Evolutionary conservation across 169 alveolate genomes (phyloP).

Genomic region (Plasmodium gallinaceum): DNA sequence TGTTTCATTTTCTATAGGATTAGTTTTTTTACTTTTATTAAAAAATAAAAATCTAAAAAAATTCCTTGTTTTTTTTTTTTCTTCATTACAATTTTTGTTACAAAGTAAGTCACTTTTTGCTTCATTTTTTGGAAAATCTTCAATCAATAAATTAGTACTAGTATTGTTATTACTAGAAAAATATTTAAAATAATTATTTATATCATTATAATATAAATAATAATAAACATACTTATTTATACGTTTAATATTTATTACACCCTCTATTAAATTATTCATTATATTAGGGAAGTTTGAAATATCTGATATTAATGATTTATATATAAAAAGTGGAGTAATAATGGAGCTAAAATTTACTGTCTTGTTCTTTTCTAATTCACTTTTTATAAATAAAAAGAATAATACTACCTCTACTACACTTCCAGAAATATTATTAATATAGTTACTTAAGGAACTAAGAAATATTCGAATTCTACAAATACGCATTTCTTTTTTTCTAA

Average conservation of each 20-base stretch:
- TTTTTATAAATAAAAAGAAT: conserved; percentile 36
- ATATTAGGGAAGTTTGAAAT: conserved; percentile 38
- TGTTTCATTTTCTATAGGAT: neutral
- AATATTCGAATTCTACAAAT: conserved; percentile 26
- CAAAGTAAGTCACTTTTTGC: neutral
- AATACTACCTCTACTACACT: conserved; percentile 44
- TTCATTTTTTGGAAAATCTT: neutral
- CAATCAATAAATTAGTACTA: neutral
- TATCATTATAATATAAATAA: conserved; percentile 35
- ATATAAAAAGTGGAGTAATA: conserved; percentile 57
- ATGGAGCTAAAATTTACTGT: conserved; percentile 31
- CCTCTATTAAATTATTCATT: conserved; percentile 52
- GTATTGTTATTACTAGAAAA: neutral
- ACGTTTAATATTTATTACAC: conserved; percentile 27
- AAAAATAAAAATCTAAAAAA: too few relatives aligned
- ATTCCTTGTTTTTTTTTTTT: neutral
- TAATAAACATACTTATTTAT: conserved; percentile 39
- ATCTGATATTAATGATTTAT: conserved; percentile 52
- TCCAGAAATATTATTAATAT: conserved; percentile 28
- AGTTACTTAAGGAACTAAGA: conserved; percentile 27
- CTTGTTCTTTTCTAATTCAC: conserved; percentile 32
- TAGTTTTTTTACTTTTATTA: neutral
- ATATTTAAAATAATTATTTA: conserved; percentile 39
- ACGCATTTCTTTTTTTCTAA: conserved; percentile 39
- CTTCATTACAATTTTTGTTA: neutral